phyloP scores from a whole-genome alignment of 2,329 filamentous ascomycete species.

The Tothia fuscella region DNA sequence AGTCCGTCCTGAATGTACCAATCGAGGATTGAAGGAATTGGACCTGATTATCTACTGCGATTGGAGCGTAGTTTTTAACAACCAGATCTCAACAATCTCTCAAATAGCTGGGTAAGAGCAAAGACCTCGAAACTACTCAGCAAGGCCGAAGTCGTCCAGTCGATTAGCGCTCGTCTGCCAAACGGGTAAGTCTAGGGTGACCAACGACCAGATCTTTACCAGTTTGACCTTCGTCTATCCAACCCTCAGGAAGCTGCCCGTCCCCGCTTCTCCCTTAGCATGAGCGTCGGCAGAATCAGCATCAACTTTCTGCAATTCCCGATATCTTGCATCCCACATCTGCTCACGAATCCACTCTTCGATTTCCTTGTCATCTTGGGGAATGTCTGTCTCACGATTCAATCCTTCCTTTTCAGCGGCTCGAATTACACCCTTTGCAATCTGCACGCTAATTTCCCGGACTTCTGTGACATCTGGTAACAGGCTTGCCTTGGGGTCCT shows the following conservation, averaged over 20 bases:
- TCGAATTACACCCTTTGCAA: slow-evolving; percentile 64
- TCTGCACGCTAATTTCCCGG: slow-evolving; percentile 61
- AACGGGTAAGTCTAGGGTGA: too few relatives aligned
- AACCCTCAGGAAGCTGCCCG: not conserved
- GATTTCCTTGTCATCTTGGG: slow-evolving; percentile 41
- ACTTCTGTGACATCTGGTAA: slow-evolving; percentile 67
- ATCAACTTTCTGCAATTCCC: slow-evolving; percentile 48
- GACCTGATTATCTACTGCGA: too few relatives aligned
- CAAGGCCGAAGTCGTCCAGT: too few relatives aligned
- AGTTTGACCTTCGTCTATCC: too few relatives aligned
- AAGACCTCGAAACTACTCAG: too few relatives aligned
- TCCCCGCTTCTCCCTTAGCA: slow-evolving; percentile 8
- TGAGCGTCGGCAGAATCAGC: not conserved
- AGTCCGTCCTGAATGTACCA: too few relatives aligned
- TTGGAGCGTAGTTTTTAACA: too few relatives aligned
- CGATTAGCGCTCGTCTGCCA: too few relatives aligned
- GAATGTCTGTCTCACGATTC: slow-evolving; percentile 54
- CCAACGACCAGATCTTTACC: too few relatives aligned
- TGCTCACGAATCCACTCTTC: slow-evolving; percentile 64
- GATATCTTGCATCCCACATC: slow-evolving; percentile 67
- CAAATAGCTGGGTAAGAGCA: too few relatives aligned
- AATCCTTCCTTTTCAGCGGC: slow-evolving; percentile 58
- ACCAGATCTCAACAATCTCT: too few relatives aligned
- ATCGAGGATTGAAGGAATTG: too few relatives aligned
- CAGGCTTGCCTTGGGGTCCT: slow-evolving; percentile 50